phyloP scores from a whole-genome alignment of 306 rosid species.

The Trichosanthes cucumerina region DNA sequence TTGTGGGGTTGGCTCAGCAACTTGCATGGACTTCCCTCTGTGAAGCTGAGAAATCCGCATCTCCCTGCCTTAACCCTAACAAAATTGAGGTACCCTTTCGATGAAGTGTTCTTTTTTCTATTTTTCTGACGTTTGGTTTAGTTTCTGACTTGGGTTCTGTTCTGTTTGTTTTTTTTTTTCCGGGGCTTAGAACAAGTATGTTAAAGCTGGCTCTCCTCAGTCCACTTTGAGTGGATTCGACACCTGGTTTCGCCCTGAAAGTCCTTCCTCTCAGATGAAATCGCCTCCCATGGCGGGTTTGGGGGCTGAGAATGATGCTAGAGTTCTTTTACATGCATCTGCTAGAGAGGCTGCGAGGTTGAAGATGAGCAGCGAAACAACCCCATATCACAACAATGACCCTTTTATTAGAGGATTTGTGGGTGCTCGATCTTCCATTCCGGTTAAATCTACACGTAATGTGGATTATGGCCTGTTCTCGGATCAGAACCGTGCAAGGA shows the following conservation, averaged over 20 bases:
- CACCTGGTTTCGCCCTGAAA: background rate
- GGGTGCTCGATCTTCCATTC: constrained; percentile 9
- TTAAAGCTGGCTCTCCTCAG: constrained; percentile 10
- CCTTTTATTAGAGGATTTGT: constrained; percentile 22
- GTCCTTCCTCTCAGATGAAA: background rate
- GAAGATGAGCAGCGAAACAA: constrained; percentile 23
- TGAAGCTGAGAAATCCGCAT: background rate
- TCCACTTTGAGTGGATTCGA: constrained; percentile 2
- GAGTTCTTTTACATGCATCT: constrained; percentile 50
- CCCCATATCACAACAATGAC: background rate
- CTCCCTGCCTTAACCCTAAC: background rate
- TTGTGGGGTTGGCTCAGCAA: constrained; percentile 9
- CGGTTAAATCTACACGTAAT: constrained; percentile 6
- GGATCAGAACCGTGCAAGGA: constrained; percentile 19
- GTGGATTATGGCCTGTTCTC: constrained; percentile 13
- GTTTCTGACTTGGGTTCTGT: background rate
- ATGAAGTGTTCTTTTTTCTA: background rate
- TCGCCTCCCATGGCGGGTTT: constrained; percentile 62
- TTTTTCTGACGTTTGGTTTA: background rate
- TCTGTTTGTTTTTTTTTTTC: background rate
- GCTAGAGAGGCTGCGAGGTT: constrained; percentile 58
- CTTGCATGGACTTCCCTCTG: constrained; percentile 2
- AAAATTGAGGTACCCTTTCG: background rate
- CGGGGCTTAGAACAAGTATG: background rate
- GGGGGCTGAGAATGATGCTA: constrained; percentile 34